phyloP scores from a whole-genome alignment of 1,139 yeast genomes.

The Candida buenavistaensis region DNA sequence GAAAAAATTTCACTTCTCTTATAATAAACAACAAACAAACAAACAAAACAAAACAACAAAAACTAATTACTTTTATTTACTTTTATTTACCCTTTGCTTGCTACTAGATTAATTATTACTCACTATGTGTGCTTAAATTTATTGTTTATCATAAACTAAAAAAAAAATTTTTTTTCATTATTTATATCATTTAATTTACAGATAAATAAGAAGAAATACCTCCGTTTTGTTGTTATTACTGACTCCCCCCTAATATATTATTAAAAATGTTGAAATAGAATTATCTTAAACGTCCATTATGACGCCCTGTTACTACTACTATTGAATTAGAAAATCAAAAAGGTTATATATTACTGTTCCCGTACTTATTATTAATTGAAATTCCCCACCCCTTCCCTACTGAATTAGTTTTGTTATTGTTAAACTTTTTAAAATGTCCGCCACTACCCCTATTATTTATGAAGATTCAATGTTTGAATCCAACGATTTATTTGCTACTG shows the following conservation, averaged over 20 bases:
- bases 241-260: constrained; percentile 10
- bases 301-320: constrained; percentile 21
- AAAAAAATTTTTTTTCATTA: constrained; percentile 8
- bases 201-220: constrained; percentile 4
- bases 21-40: constrained; percentile 17
- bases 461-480: constrained; percentile 35
- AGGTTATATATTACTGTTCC: neutral
- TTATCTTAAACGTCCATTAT: constrained; percentile 28
- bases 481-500: constrained; percentile 9
- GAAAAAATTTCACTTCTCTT: neutral
- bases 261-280: constrained; percentile 28
- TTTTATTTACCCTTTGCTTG: constrained; percentile 17
- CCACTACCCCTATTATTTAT: constrained; percentile 18
- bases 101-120: constrained; percentile 8
- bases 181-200: constrained; percentile 2
- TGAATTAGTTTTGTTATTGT: constrained; percentile 2
- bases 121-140: constrained; percentile 40
- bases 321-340: constrained; percentile 2
- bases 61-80: constrained; percentile 5
- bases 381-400: neutral
- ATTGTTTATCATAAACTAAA: constrained; percentile 9
- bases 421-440: constrained; percentile 21
- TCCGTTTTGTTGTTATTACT: constrained; percentile 7
- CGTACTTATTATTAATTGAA: neutral
- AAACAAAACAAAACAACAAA: constrained; percentile 7